phyloP scores from a whole-genome alignment of 139 green algal species.

The Mychonastes homosphaera region DNA sequence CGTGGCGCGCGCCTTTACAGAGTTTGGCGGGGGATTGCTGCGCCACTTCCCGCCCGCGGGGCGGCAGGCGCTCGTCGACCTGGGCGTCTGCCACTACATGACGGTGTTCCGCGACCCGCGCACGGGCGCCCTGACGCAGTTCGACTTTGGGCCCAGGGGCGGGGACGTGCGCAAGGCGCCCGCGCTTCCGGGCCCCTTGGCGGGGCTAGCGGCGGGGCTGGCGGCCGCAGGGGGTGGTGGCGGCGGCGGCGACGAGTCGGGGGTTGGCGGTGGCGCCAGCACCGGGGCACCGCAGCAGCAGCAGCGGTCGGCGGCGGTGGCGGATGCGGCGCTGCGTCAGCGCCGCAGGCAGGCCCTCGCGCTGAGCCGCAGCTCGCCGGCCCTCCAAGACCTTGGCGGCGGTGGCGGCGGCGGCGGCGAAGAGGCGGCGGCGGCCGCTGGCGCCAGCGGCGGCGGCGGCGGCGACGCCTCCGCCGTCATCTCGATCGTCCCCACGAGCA shows the following conservation, averaged over 20 bases:
- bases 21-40: conserved; percentile 45
- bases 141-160: conserved; percentile 55
- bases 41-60: conserved; percentile 26
- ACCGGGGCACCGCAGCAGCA: conserved; percentile 15
- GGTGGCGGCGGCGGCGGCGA: not conserved
- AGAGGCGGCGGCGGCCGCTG: not conserved
- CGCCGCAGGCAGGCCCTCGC: no score
- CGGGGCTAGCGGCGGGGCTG: conserved; percentile 2
- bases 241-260: not conserved
- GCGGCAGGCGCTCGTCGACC: conserved; percentile 29
- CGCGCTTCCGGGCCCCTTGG: conserved; percentile 11
- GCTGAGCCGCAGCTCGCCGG: no score
- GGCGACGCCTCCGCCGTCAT: no score
- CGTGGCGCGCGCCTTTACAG: conserved; percentile 35
- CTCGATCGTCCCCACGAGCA: no score
- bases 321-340: no score
- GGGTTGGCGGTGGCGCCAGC: conserved; percentile 6
- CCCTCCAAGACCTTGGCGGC: no score
- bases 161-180: conserved; percentile 40
- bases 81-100: conserved; percentile 58
- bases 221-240: not conserved
- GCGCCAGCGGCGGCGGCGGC: not conserved
- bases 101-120: conserved; percentile 40
- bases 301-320: not conserved
- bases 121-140: conserved; percentile 44